Conservation (phyloP, 805 yeast species). For the Kuraishia capsulata region DNA sequence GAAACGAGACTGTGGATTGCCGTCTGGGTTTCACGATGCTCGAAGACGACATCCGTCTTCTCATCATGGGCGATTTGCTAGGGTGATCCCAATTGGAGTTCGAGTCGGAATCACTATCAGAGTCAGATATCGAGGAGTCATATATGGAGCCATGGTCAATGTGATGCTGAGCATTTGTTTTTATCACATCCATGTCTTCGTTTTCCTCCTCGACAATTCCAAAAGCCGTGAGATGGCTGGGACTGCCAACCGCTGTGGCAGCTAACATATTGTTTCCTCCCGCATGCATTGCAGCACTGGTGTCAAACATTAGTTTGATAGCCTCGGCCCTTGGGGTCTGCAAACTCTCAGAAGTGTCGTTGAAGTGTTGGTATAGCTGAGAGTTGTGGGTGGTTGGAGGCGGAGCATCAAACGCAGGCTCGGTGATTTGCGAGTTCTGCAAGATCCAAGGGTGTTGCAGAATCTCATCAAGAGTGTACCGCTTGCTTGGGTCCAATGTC, state of each 20-base stretch:
- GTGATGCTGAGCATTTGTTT: neutral
- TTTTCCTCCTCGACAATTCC: neutral
- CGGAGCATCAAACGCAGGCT: conserved; percentile 15
- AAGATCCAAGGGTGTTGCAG: conserved; percentile 62
- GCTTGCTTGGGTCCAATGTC: conserved; percentile 57
- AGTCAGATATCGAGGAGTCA: conserved; percentile 7
- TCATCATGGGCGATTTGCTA: neutral
- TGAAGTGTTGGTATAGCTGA: conserved; percentile 16
- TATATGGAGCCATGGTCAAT: neutral
- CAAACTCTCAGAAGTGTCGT: conserved; percentile 13
- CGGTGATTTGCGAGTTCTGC: conserved; percentile 1
- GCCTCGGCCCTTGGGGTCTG: conserved; percentile 28
- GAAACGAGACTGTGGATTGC: neutral
- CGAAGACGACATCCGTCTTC: neutral
- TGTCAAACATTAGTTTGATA: conserved; percentile 26
- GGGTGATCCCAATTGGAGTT: neutral
- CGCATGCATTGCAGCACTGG: conserved; percentile 14
- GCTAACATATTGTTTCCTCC: no score
- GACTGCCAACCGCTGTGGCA: conserved; percentile 8
- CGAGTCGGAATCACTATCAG: conserved; percentile 11
- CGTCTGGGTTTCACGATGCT: neutral
- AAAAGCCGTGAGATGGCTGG: neutral
- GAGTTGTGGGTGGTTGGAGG: conserved; percentile 17
- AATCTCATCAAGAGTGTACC: conserved; percentile 62
- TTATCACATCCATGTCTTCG: neutral